Conservation (phyloP, 371 early-diverging fungal genomes). For the Nematocida sp. region DNA sequence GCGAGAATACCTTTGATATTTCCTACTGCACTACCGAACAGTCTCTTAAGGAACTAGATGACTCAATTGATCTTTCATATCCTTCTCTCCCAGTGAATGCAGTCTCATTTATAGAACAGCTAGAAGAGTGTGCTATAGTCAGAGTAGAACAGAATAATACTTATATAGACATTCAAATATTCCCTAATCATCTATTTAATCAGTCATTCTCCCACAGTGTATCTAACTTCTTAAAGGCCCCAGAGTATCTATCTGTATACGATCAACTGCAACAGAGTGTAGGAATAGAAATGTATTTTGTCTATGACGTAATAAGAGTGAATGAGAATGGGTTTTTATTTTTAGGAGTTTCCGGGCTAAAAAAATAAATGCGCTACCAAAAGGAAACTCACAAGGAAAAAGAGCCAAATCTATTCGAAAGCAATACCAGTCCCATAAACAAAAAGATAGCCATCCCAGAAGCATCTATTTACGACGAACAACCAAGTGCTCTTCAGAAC, state of each 20-base stretch:
- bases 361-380: slow-evolving; percentile 14
- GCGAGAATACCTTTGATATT: slow-evolving; percentile 7
- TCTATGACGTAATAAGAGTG: slow-evolving; percentile 55
- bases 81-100: not conserved
- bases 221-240: slow-evolving; percentile 17
- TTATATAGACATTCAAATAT: slow-evolving; percentile 20
- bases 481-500: not conserved
- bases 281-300: slow-evolving; percentile 29
- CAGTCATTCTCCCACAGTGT: slow-evolving; percentile 13
- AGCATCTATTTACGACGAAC: slow-evolving; percentile 23
- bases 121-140: slow-evolving; percentile 26
- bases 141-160: not conserved
- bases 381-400: not conserved
- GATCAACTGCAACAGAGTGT: slow-evolving; percentile 16
- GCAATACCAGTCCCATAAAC: not conserved
- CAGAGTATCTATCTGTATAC: not conserved
- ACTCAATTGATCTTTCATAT: too few species aligned
- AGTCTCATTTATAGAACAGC: not conserved
- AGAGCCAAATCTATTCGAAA: slow-evolving; percentile 1
- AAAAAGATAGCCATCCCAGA: slow-evolving; percentile 31
- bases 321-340: slow-evolving; percentile 44
- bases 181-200: slow-evolving; percentile 29
- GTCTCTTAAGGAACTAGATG: not conserved
- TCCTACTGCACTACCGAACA: slow-evolving; percentile 27
- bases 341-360: slow-evolving; percentile 13